Base-by-base conservation (phyloP, 805 yeast genomes). In the Wickerhamiella qilinensis region DNA sequence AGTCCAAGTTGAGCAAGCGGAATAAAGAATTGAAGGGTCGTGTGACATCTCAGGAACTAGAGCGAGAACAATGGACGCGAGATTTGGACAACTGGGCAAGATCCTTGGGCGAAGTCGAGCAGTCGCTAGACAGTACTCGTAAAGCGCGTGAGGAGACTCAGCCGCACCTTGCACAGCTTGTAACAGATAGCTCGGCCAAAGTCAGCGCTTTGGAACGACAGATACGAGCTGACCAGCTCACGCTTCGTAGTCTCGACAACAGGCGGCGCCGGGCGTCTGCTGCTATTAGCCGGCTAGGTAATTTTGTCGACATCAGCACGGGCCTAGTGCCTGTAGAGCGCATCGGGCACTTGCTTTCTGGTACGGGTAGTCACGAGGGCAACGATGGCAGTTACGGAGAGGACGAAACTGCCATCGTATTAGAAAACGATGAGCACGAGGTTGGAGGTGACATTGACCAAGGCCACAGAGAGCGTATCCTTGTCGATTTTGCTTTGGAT, bases 1-100 rank as follows among this genome's bases (percentile, higher is more conserved):
- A 53, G 20, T 35, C 54, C 5, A 57, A 56, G 35, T 48, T 53
- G 15, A 59, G 54, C 33, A 44, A 44, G 35, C 46, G 39, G 38
- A 39, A 39, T 34, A 38, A 40, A 19, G 42, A 44, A 33, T 39
- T 51, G 16, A 47, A 37, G 36, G 51, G 32, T 18, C 46, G 39
- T 27, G 35, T 36, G 31, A 47, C 34, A 30, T 38, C 37, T 7
- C 42, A 38, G 37, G 38, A 22, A 33, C 38, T 29, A 30, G 40
- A 37, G 36, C 43, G 35, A 38, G 43, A 39, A 30, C 37, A 37
- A 11, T 45, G 49, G 53, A 43, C 41, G 9, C 32, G 43, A 1
- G 57, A 55, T 19, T 31, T 39, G 11, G 40, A 34, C 14, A 28
- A 40, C n/a, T 21, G 43, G 43, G 24, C 20, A 20, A 28, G 20